These are phyloP conservation scores for Chaetoscypha palmicola DNA, from an alignment of 2,329 filamentous ascomycete species.

Conservation along the genomic window DNA sequence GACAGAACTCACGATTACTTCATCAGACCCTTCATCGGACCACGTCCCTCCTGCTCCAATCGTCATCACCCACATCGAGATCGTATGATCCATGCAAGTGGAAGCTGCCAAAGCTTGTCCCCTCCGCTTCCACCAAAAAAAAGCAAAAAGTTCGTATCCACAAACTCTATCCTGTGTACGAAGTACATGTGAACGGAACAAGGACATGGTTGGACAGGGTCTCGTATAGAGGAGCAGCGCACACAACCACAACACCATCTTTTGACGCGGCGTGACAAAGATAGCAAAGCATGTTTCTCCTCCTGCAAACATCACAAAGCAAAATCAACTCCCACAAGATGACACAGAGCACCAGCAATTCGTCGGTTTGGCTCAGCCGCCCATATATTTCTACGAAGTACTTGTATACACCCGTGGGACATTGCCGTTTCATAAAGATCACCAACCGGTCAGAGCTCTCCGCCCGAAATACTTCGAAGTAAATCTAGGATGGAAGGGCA, in stretches of 20 bases:
- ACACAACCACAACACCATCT: background rate
- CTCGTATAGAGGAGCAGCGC: background rate
- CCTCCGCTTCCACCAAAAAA: background rate
- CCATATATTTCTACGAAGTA: no score
- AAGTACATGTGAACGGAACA: background rate
- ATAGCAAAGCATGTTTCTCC: no score
- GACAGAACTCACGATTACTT: background rate
- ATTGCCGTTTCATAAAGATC: no score
- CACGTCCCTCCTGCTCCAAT: background rate
- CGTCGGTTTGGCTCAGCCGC: no score
- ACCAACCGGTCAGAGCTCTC: no score
- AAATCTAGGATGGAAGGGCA: background rate
- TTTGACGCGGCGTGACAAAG: background rate
- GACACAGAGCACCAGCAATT: no score
- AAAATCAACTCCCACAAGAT: no score
- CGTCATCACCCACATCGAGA: background rate
- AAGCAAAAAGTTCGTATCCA: background rate
- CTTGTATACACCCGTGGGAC: no score
- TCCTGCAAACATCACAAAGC: no score
- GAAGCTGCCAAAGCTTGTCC: background rate
- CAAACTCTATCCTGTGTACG: no score
- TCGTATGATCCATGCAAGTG: background rate
- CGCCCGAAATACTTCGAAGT: background rate
- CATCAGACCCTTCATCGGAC: background rate
- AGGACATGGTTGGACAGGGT: background rate